Conservation (phyloP, 2,329 filamentous ascomycete genomes). For the Trichoderma sp. region DNA sequence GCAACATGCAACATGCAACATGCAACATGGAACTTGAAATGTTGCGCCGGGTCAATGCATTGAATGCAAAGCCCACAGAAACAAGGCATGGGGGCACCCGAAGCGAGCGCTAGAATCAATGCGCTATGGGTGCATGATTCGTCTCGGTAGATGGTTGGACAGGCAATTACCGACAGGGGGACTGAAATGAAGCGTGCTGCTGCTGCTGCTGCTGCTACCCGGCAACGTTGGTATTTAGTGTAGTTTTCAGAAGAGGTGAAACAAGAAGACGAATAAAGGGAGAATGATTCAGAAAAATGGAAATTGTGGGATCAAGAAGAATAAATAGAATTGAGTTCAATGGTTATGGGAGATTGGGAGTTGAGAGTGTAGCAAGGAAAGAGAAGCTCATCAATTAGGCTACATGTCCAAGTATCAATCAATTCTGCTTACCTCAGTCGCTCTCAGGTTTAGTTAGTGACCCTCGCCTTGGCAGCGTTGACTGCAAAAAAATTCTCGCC, state of each 20-base stretch:
- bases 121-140: conserved; percentile 12
- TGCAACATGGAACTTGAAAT: background rate
- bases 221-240: background rate
- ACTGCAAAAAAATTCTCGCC: conserved; percentile 13
- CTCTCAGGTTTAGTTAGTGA: background rate
- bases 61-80: background rate
- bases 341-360: background rate
- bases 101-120: conserved; percentile 12
- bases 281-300: background rate
- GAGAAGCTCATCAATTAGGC: too few species aligned
- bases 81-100: background rate
- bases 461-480: background rate
- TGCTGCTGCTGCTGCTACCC: background rate
- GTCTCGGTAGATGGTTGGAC: conserved; percentile 14
- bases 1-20: background rate
- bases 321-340: background rate
- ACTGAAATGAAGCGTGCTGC: background rate
- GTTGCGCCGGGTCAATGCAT: background rate
- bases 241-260: background rate
- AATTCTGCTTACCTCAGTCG: background rate
- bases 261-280: background rate
- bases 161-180: conserved; percentile 15
- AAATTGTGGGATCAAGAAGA: background rate
- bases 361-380: background rate
- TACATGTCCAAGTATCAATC: too few species aligned